Conservation (phyloP, 495 filamentous ascomycete genomes). For the Penicillium roqueforti region DNA sequence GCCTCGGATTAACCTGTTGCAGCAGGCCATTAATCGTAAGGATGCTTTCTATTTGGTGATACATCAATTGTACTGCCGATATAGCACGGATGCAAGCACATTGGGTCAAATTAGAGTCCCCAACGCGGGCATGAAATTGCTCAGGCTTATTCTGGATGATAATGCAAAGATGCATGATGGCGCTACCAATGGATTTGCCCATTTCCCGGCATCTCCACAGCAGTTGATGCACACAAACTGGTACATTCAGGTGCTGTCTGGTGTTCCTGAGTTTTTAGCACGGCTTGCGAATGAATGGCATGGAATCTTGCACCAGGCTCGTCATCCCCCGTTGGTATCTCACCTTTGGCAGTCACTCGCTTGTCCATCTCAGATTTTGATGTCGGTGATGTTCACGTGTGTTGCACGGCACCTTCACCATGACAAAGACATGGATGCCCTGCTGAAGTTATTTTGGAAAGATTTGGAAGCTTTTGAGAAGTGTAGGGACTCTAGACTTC, state of each 20-base stretch:
- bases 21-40: constrained; percentile 48
- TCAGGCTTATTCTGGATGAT: constrained; percentile 9
- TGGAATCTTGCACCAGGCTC: not conserved
- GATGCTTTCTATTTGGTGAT: constrained; percentile 63
- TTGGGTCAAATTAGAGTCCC: constrained; percentile 8
- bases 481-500: not conserved
- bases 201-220: constrained; percentile 1
- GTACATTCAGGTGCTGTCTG: not conserved
- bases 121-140: not conserved
- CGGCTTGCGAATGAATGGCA: not conserved
- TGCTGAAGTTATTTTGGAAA: not conserved
- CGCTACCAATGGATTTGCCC: not conserved
- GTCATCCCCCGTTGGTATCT: constrained; percentile 2
- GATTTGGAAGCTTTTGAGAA: not conserved
- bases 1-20: constrained; percentile 53
- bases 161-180: constrained; percentile 9
- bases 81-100: constrained; percentile 22
- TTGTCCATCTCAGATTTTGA: not conserved
- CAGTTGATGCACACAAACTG: not conserved
- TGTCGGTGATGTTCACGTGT: constrained; percentile 9
- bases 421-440: not conserved
- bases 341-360: not conserved
- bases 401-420: not conserved
- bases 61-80: constrained; percentile 65
- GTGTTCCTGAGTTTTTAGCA: not conserved